A percentile compares a stretch with the other conserved stretches of the same genome.
Evolutionary conservation across 2,329 filamentous ascomycete species (phyloP).

Genomic region (Pseudogymnoascus sp.): DNA sequence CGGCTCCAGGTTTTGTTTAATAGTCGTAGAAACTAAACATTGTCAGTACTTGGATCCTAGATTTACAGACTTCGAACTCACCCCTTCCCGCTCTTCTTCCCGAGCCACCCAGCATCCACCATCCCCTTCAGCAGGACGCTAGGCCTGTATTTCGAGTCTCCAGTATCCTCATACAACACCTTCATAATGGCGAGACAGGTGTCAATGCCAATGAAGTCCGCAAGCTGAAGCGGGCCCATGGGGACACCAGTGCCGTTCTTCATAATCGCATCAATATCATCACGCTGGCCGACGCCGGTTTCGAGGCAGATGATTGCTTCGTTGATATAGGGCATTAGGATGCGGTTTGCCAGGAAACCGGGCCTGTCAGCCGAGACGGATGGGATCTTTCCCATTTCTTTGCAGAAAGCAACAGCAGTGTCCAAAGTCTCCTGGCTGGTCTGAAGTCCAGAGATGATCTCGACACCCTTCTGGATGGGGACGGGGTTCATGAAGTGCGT

Average conservation of each 20-base stretch:
- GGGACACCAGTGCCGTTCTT: constrained; percentile 98
- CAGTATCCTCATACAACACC: constrained; percentile 82
- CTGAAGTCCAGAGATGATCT: constrained; percentile 92
- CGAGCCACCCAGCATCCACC: constrained; percentile 96
- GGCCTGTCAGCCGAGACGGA: constrained; percentile 84
- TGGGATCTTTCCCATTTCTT: constrained; percentile 85
- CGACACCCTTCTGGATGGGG: constrained; percentile 90
- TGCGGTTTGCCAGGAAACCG: constrained; percentile 91
- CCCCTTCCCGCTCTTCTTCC: constrained; percentile 94
- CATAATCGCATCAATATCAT: constrained; percentile 97
- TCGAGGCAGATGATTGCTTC: constrained; percentile 95
- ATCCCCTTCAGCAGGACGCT: constrained; percentile 83
- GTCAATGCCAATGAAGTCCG: constrained; percentile 95
- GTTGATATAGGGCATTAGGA: constrained; percentile 99
- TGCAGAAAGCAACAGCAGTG: constrained; percentile 76
- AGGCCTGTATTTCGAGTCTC: constrained; percentile 91
- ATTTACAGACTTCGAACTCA: constrained; percentile 14
- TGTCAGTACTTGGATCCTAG: neutral
- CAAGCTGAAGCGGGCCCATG: constrained; percentile 89
- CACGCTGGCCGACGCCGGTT: constrained; percentile 77
- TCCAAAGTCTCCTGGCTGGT: constrained; percentile 76
- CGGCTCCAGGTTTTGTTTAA: neutral
- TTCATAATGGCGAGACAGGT: constrained; percentile 97
- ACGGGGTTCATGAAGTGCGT: constrained; percentile 99
- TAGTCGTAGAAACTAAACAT: constrained; percentile 9